Evolutionary conservation across 2,329 filamentous ascomycete species (phyloP).

Genomic region (Stylonectria norvegica): DNA sequence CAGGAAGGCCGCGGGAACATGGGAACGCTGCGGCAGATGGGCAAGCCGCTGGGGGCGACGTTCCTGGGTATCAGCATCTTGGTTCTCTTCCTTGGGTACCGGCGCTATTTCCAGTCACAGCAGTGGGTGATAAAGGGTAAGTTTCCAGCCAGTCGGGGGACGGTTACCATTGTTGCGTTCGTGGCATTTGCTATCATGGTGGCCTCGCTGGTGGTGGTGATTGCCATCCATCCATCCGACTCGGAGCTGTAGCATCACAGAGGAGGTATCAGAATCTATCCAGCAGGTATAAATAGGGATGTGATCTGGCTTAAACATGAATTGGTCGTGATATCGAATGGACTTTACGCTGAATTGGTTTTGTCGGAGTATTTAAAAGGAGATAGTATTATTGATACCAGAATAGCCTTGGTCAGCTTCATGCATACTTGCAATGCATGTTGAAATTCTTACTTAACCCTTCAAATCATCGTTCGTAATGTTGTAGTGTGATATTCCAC

Average conservation of each 20-base stretch:
- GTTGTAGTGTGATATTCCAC: no score
- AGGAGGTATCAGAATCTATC: no score
- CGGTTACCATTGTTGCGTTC: constrained; percentile 65
- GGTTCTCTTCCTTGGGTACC: constrained; percentile 72
- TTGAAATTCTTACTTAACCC: no score
- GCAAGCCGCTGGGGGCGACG: constrained; percentile 71
- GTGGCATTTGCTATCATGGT: constrained; percentile 63
- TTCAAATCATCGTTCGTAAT: no score
- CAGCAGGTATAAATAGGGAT: no score
- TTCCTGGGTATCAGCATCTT: constrained; percentile 75
- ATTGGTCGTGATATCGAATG: not conserved
- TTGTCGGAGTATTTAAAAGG: no score
- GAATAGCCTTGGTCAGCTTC: no score
- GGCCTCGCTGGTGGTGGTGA: constrained; percentile 55
- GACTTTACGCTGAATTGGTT: no score
- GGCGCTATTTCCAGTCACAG: constrained; percentile 74
- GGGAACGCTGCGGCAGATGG: constrained; percentile 56
- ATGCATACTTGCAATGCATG: no score
- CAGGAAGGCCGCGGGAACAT: constrained; percentile 26
- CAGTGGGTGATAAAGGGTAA: constrained; percentile 77
- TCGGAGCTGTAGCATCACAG: constrained; percentile 19
- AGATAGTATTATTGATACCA: no score
- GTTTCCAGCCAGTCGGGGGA: constrained; percentile 74
- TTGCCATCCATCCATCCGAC: constrained; percentile 48
- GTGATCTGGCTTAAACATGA: no score